Conservation (phyloP, 78 protist genomes). For the Dictyostelium brefeldianum region DNA sequence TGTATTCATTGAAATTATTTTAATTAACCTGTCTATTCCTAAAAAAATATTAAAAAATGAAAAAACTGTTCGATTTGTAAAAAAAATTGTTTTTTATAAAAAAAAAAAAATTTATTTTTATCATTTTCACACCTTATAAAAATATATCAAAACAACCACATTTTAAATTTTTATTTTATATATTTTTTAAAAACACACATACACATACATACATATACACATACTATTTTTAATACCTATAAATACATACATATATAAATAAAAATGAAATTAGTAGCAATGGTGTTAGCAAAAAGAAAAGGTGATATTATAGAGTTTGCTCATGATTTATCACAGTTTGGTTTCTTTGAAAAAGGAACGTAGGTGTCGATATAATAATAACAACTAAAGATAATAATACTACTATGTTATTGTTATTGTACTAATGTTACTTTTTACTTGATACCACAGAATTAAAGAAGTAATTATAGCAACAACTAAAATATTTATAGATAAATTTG, state of each 20-base stretch:
- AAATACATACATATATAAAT: neutral
- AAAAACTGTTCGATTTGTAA: too few relatives aligned
- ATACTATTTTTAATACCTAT: neutral
- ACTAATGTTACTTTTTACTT: too few relatives aligned
- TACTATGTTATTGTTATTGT: too few relatives aligned
- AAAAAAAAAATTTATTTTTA: too few relatives aligned
- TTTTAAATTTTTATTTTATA: too few relatives aligned
- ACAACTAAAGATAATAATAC: too few relatives aligned
- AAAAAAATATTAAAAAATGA: too few relatives aligned
- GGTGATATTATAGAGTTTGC: slow-evolving; percentile 40
- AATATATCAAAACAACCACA: too few relatives aligned
- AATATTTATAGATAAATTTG: slow-evolving; percentile 58
- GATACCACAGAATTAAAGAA: slow-evolving; percentile 56
- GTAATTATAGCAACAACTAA: slow-evolving; percentile 64
- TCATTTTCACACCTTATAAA: too few relatives aligned
- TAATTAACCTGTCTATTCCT: too few relatives aligned
- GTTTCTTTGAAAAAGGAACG: slow-evolving; percentile 73
- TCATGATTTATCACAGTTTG: slow-evolving; percentile 29
- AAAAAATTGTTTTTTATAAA: too few relatives aligned
- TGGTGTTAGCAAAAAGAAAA: slow-evolving; percentile 52
- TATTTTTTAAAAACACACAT: neutral
- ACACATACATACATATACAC: neutral
- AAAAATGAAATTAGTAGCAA: slow-evolving; percentile 54
- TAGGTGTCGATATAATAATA: neutral
- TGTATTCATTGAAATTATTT: neutral